These are phyloP conservation scores for Russula ochroleuca DNA, from an alignment of 768 basidiomycete species.

Conservation along the genomic window DNA sequence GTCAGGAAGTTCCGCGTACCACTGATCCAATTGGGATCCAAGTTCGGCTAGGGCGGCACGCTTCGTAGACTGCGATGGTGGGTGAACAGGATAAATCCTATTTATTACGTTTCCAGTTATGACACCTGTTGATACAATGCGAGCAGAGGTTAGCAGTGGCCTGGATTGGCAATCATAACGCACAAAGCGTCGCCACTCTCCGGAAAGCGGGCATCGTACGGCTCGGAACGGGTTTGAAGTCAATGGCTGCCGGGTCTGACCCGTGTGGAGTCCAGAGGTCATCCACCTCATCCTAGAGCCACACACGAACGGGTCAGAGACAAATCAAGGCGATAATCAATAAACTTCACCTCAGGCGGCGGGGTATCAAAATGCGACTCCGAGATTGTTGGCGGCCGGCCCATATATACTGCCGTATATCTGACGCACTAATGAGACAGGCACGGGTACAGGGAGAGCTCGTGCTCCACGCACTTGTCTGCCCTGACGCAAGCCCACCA, in stretches of 20 bases:
- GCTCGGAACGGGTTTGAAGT: constrained; percentile 46
- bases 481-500: constrained; percentile 76
- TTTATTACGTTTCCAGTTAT: constrained; percentile 65
- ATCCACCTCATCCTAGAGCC: constrained; percentile 53
- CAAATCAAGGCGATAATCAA: constrained; percentile 1
- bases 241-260: constrained; percentile 39
- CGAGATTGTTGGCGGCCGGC: constrained; percentile 63
- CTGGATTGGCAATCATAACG: constrained; percentile 28
- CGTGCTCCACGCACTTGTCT: constrained; percentile 50
- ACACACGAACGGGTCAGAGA: neutral
- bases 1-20: constrained; percentile 67
- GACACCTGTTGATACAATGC: constrained; percentile 41
- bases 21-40: constrained; percentile 67
- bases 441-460: constrained; percentile 1
- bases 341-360: constrained; percentile 44
- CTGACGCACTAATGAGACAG: constrained; percentile 35
- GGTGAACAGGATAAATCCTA: constrained; percentile 64
- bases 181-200: constrained; percentile 56
- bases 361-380: constrained; percentile 69
- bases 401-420: constrained; percentile 72
- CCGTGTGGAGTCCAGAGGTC: constrained; percentile 48
- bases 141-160: neutral
- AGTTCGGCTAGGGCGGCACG: constrained; percentile 49
- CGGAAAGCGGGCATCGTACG: constrained; percentile 53
- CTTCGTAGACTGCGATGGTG: constrained; percentile 43